phyloP scores from a whole-genome alignment of 1,284 basidiomycete genomes.

The Limonomyces culmigenus region DNA sequence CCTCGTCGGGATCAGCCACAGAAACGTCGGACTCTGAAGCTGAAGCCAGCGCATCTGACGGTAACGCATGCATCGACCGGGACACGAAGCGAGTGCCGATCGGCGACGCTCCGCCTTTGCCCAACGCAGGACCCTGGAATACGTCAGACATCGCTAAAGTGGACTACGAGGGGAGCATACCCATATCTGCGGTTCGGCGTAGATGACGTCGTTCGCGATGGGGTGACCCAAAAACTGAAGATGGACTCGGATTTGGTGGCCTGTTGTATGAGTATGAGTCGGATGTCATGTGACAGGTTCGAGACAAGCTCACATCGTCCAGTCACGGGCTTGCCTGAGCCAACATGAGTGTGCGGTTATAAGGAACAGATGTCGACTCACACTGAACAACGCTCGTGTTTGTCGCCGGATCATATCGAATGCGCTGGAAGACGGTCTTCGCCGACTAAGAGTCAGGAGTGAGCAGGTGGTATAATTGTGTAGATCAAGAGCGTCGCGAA shows the following conservation, averaged over 20 bases:
- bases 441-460: conserved; percentile 36
- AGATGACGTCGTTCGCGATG: conserved; percentile 86
- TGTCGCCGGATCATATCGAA: conserved; percentile 72
- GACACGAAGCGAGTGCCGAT: too few relatives aligned
- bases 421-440: conserved; percentile 76
- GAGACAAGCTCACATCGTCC: conserved; percentile 62
- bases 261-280: conserved; percentile 20
- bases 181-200: conserved; percentile 73
- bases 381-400: conserved; percentile 86
- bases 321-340: too few relatives aligned
- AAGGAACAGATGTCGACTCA: too few relatives aligned
- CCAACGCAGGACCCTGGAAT: too few relatives aligned
- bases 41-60: too few relatives aligned
- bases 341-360: too few relatives aligned
- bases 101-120: too few relatives aligned
- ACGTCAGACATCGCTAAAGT: too few relatives aligned
- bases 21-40: too few relatives aligned
- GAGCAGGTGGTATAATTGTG: background rate
- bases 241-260: conserved; percentile 93
- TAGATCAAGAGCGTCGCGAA: conserved; percentile 15
- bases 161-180: conserved; percentile 22
- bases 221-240: conserved; percentile 89
- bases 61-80: too few relatives aligned
- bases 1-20: too few relatives aligned
- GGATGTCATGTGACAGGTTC: conserved; percentile 1